Base-by-base conservation (phyloP, 805 yeast species). In the Grigorovia humatica region DNA sequence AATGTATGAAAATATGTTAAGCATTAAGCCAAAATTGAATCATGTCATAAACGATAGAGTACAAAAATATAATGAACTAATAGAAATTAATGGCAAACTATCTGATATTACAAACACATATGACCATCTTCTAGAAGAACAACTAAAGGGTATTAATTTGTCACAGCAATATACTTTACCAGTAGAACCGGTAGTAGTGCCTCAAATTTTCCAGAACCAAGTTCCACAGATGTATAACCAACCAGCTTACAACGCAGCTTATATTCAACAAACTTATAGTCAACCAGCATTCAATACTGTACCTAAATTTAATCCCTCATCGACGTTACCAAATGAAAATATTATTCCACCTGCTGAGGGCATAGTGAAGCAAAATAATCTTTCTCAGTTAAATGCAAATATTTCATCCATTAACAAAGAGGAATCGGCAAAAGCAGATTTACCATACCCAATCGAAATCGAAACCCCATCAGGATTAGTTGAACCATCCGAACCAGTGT, bases 41-140 rank as follows among this genome's bases (percentile, higher is more conserved):
- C 72, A 73, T 44, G 76, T 83, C 13, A 67, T 86, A 32, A 74
- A 79, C 46, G 78, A 76, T 30, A 73, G 87, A 2, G 74, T 77
- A 35, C 75, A 76, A 41, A 82, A 78, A 56, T 79, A 88, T 59
- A 91, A 88, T 49, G 66, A 69, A 19, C 76, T 82, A 55, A 76
- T 85, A 55, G 87, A 85, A 47, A 73, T 86, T 79, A 88, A 85
- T 68, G 78, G 84, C 47, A 88, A 89, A 60, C 76, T 89, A 51
- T 82, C 85, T 51, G 82, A 88, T 5, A 82, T 88, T 35, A 78
- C 82, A 61, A 76, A 84, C 54, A 71, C 84, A n/a, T 89, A 88
- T 60, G 95, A 88, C 64, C 78, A 77, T 54, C 74, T 85, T 48
- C 71, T 88, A 53, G 95, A 89, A 53, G 73, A 30, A 66, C 82